These are phyloP conservation scores for Celoporthe dispersa DNA, from an alignment of 2,329 filamentous ascomycete species.

Conservation along the genomic window DNA sequence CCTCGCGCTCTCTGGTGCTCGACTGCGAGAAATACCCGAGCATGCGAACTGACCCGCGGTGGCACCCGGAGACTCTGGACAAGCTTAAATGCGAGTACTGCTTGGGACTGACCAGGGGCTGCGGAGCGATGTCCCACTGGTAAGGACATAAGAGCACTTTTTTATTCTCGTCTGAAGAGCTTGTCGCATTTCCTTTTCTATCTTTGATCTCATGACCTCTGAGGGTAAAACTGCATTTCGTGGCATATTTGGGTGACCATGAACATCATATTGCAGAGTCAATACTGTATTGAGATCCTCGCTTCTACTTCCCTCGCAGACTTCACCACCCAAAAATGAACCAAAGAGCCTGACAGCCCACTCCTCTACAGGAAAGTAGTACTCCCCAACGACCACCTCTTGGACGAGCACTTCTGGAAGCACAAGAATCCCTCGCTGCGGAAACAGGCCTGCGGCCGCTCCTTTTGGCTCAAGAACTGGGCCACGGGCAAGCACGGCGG, in stretches of 20 bases:
- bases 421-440: too few species aligned
- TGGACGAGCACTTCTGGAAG: not conserved
- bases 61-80: not conserved
- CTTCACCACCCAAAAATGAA: too few species aligned
- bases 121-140: not conserved
- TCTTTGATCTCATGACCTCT: too few species aligned
- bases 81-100: not conserved
- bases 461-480: not conserved
- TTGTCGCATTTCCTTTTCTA: too few species aligned
- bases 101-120: not conserved
- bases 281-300: too few species aligned
- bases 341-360: not conserved
- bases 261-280: too few species aligned
- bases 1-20: not conserved
- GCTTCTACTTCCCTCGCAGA: too few species aligned
- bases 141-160: too few species aligned
- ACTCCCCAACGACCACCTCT: not conserved
- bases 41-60: not conserved
- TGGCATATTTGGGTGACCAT: too few species aligned
- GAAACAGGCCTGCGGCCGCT: not conserved
- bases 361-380: not conserved
- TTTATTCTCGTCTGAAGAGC: too few species aligned
- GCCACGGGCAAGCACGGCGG: not conserved
- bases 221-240: too few species aligned
- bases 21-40: not conserved